Conservation (phyloP, 495 filamentous ascomycete genomes). For the Annulohypoxylon bovei region DNA sequence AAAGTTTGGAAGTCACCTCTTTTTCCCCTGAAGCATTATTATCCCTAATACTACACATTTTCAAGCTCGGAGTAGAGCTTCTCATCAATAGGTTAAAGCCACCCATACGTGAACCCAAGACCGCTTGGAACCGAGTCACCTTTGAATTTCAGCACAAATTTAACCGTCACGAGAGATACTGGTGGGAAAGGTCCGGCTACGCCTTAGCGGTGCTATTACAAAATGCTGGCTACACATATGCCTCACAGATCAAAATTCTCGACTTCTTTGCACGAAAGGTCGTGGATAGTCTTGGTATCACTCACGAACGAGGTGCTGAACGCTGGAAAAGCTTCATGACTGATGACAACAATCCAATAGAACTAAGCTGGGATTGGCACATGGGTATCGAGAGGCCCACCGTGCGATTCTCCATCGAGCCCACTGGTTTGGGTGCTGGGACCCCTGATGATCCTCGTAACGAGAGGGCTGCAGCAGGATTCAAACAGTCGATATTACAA, state of each 20-base stretch:
- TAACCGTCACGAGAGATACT: too few relatives aligned
- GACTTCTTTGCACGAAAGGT: too few relatives aligned
- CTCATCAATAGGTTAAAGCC: slow-evolving; percentile 22
- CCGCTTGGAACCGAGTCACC: too few relatives aligned
- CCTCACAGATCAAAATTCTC: too few relatives aligned
- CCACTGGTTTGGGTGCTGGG: slow-evolving; percentile 42
- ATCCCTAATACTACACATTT: neutral
- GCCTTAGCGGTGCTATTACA: too few relatives aligned
- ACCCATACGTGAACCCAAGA: too few relatives aligned
- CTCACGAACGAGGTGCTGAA: too few relatives aligned
- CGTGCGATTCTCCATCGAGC: slow-evolving; percentile 49
- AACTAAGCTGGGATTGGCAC: slow-evolving; percentile 52
- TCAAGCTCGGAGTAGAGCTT: neutral
- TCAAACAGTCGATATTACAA: slow-evolving; percentile 20
- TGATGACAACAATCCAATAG: slow-evolving; percentile 51
- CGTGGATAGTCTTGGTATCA: too few relatives aligned
- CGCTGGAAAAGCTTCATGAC: slow-evolving; percentile 55
- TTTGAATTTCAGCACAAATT: too few relatives aligned
- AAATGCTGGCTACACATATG: too few relatives aligned
- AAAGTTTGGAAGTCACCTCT: neutral
- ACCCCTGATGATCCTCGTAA: slow-evolving; percentile 43
- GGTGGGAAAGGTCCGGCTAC: too few relatives aligned
- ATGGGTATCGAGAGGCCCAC: slow-evolving; percentile 25
- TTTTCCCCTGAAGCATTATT: slow-evolving; percentile 1
- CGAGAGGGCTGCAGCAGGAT: slow-evolving; percentile 3